A percentile compares a stretch with the other conserved stretches of the same genome.
phyloP scores from a whole-genome alignment of 2,329 filamentous ascomycete species.

The Penicillium hordei region DNA sequence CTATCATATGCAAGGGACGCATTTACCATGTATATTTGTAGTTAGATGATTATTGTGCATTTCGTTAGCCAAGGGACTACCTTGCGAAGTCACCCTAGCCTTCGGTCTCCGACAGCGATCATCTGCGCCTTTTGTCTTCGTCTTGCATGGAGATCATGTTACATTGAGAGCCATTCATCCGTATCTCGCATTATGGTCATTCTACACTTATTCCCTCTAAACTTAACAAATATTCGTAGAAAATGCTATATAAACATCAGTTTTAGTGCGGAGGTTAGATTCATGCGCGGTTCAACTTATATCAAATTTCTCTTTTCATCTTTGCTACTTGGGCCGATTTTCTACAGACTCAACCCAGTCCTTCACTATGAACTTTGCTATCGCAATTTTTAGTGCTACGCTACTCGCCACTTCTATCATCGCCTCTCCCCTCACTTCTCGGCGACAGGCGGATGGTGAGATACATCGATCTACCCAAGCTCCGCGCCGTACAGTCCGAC shows the following conservation, averaged over 20 bases:
- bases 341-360: not conserved
- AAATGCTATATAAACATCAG: not conserved
- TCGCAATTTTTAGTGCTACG: constrained; percentile 36
- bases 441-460: constrained; percentile 35
- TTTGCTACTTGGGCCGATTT: not conserved
- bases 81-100: not conserved
- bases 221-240: too few species aligned
- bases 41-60: not conserved
- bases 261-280: not conserved
- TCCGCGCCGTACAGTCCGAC: constrained; percentile 30
- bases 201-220: not conserved
- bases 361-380: constrained; percentile 52
- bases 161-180: not conserved
- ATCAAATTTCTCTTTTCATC: not conserved
- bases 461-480: constrained; percentile 30
- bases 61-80: not conserved
- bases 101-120: not conserved
- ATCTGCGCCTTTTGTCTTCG: not conserved
- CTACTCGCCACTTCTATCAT: constrained; percentile 45
- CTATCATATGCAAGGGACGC: not conserved
- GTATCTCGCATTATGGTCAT: not conserved
- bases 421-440: constrained; percentile 49
- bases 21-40: not conserved
- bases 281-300: not conserved
- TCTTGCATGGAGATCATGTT: not conserved